Base-by-base conservation (phyloP, 768 basidiomycete species). In the Mycena maculata region DNA sequence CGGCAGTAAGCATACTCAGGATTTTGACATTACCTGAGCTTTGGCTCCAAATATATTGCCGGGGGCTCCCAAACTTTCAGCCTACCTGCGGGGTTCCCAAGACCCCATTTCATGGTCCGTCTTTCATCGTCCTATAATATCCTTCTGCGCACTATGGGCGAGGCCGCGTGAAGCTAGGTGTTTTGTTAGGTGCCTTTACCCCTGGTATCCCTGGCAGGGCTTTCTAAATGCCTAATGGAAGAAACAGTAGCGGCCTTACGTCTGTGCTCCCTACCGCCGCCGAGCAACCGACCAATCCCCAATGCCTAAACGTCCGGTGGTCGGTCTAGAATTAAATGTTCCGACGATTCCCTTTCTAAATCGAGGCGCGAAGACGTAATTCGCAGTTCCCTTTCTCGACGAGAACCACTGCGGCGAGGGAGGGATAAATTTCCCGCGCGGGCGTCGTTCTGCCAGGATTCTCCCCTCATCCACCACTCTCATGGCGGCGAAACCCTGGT, bases 401-500 rank as follows among this genome's bases (percentile, higher is more conserved):
- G 20, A 65, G 64, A 65, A 65, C 49, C 49, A 25, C 39, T 7
- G 28, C 28, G 15, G 39, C 44, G 57, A 42, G 55, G 56, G 38
- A 63, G 39, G 27, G 44, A 68, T 63, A 63, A 63, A 68, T 39
- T 59, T 38, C 60, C 45, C 42, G 16, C 55, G 50, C 11, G n/a
- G 5, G 45, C 45, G 22, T 23, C 45, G 30, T 30, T 39, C 12
- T 36, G 27, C 31, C 52, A 33, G n/a, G n/a, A n/a, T n/a, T n/a
- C n/a, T 23, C 58, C 52, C 59, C 52, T 23, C 47, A 23, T 27
- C 27, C 12, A n/a, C 22, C 25, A n/a, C 22, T 36, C 20, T n/a
- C 10, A 68, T 68, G 66, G 59, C 55, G 41, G 50, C 54, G 15
- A 68, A 59, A 60, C 22, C 63, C 28, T 68, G 67, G 66, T 68